Base-by-base conservation (phyloP, 2,329 filamentous ascomycete species). In the Lachnellula suecica region DNA sequence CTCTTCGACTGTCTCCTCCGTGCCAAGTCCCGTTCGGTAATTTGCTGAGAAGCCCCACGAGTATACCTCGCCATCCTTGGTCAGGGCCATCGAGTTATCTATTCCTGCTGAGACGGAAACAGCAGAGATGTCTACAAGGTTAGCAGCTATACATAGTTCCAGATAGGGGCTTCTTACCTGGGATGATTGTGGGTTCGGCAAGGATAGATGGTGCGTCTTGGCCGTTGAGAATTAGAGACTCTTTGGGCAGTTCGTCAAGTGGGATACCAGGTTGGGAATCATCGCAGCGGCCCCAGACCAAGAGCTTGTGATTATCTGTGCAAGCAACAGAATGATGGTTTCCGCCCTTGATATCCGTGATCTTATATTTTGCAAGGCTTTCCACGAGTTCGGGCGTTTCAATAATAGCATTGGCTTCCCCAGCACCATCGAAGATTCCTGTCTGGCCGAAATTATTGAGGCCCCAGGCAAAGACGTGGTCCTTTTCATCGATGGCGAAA, bases 401-500 rank as follows among this genome's bases (percentile, higher is more conserved):
- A 46, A 96, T 81, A 57, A 87, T 81, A 31, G 87, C 85, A 60
- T 87, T 83, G 47, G 87, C 83, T 56, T 86, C 81, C 34, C 85
- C 87, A 22, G 81, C 84, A 52, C 79, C 77, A 44, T 82, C 77
- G 15, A 77, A 75, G 52, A 85, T 78, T 29, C 87, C 90, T 17
- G 88, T 88, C 73, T 95, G 86, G 56, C 87, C 88, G 70, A 89
- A 94, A 72, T 88, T 92, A 78, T 95, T 95, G 37, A 92, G 76
- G 27, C 91, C 91, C 89, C 90, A 96, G 1, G 84, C 82, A 72
- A 84, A 94, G 25, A 93, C 86, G 23, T 80, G 78, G 37, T 85
- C 84, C 23, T 85, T 79, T 57, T 84, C 80, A 63, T 81, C 79
- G 47, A 91, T 79, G 45, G 87, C 87, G 63, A 96, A 93, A 63